Conservation (phyloP, 2,329 filamentous ascomycete species). For the Dendryphion nanum region DNA sequence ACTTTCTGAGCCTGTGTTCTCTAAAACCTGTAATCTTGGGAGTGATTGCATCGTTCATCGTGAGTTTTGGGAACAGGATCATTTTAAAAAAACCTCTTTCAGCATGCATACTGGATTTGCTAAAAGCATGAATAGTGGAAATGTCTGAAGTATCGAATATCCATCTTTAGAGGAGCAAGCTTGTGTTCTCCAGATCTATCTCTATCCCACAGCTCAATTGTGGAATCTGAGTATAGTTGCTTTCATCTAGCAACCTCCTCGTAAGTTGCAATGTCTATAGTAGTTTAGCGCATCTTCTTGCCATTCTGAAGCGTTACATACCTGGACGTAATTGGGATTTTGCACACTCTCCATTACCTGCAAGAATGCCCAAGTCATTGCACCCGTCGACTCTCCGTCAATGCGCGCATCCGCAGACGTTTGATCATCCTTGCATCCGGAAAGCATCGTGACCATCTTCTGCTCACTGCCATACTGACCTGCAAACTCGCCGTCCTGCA, state of each 20-base stretch:
- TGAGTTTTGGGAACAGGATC: too few species aligned
- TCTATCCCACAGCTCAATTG: slow-evolving; percentile 44
- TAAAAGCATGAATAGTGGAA: too few species aligned
- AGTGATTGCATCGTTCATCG: too few species aligned
- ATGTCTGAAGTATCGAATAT: too few species aligned
- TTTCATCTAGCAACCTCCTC: slow-evolving; percentile 36
- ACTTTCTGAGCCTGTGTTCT: too few species aligned
- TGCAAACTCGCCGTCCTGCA: slow-evolving; percentile 37
- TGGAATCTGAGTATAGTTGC: slow-evolving; percentile 45
- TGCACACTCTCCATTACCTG: slow-evolving; percentile 41
- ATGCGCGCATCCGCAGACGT: slow-evolving; percentile 52
- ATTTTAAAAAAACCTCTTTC: too few species aligned
- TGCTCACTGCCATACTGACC: slow-evolving; percentile 47
- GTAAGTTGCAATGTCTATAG: slow-evolving; percentile 40
- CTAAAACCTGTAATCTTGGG: too few species aligned
- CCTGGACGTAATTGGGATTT: slow-evolving; percentile 42
- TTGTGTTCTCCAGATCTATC: slow-evolving; percentile 40
- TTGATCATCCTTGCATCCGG: slow-evolving; percentile 52
- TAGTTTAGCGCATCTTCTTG: neutral
- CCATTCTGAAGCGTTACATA: slow-evolving; percentile 15
- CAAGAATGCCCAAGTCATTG: slow-evolving; percentile 51
- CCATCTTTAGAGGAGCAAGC: slow-evolving; percentile 26
- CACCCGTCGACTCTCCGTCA: slow-evolving; percentile 43
- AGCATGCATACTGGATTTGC: too few species aligned
- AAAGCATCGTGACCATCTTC: slow-evolving; percentile 53